Evolutionary conservation across 2,329 filamentous ascomycete genomes (phyloP), one percentile per base, ranked within the genome.

Genomic region (Leptodontidium sp.): DNA sequence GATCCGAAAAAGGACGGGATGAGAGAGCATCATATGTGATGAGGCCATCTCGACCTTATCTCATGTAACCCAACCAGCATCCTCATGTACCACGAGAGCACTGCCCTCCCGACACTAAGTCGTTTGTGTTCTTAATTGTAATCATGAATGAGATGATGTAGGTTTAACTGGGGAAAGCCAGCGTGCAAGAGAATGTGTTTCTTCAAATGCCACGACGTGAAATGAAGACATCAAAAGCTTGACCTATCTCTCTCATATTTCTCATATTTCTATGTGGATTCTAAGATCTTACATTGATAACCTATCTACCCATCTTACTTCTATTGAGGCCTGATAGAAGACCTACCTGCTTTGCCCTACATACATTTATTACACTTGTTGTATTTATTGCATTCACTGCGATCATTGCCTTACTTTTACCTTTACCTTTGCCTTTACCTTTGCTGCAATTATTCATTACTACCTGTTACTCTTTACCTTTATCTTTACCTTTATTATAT

Each of bases 51-150:
- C 26, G 17, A 59, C 35, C 57, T 59, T 62, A 62, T 50, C 40
- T 61, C 59, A 62, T 50, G 59, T 62, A 9, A 49, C 59, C n/a
- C 43, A 62, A 29, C 15, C 43, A 47, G 43, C 8, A 12, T 35
- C 21, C 21, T 38, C 43, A 21, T 21, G 59, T 62, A 62, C 17
- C 59, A 62, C 59, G 43, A 59, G 15, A 59, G 55, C 35, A 43
- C 35, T 59, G 45, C 59, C 24, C 12, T 62, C 59, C 59, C 43
- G 59, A 62, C 29, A 62, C 43, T 50, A 21, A 50, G 29, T 50
- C 21, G 29, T 24, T 32, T 38, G 59, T 49, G 24, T 24, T 38
- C 24, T 49, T 14, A 21, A 21, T 24, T 49, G 43, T 35, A 43
- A 62, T 62, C 43, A 21, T 62, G 59, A 40, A 49, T n/a, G 12